A percentile compares a stretch with the other conserved stretches of the same genome.
Evolutionary conservation across 2,329 filamentous ascomycete genomes (phyloP).

Genomic region (Fusarium pseudonygamai): DNA sequence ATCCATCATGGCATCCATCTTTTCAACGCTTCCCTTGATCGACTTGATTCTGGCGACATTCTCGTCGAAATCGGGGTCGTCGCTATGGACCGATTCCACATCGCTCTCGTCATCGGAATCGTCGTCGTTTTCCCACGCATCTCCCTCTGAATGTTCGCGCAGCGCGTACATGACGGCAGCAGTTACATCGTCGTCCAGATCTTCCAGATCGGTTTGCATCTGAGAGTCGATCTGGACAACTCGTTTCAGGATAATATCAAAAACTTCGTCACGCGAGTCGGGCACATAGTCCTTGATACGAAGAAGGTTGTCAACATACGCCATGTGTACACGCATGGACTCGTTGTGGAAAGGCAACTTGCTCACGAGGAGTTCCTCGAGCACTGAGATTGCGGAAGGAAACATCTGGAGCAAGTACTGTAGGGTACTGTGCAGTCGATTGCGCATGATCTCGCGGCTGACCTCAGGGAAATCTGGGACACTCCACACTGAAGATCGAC

Average conservation of each 20-base stretch:
- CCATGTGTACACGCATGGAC: slow-evolving; percentile 79
- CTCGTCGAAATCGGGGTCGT: slow-evolving; percentile 73
- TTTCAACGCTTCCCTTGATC: slow-evolving; percentile 84
- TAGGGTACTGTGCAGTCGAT: slow-evolving; percentile 79
- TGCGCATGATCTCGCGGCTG: slow-evolving; percentile 70
- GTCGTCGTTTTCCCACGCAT: slow-evolving; percentile 61
- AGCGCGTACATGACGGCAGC: slow-evolving; percentile 72
- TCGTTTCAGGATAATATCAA: slow-evolving; percentile 84
- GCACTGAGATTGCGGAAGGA: slow-evolving; percentile 76
- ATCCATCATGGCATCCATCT: slow-evolving; percentile 91
- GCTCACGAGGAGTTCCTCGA: slow-evolving; percentile 72
- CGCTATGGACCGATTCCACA: slow-evolving; percentile 75
- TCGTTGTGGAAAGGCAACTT: slow-evolving; percentile 84
- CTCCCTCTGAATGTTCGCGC: slow-evolving; percentile 40
- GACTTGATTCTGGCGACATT: slow-evolving; percentile 72
- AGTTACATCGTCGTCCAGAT: slow-evolving; percentile 88
- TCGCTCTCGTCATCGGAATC: slow-evolving; percentile 67
- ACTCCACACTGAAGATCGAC: slow-evolving; percentile 56
- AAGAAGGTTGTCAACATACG: slow-evolving; percentile 88
- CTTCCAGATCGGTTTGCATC: slow-evolving; percentile 92
- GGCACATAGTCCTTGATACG: slow-evolving; percentile 80
- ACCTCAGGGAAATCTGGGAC: slow-evolving; percentile 67
- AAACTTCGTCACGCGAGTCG: slow-evolving; percentile 79
- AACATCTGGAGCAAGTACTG: slow-evolving; percentile 82
- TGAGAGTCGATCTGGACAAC: slow-evolving; percentile 95